These are phyloP conservation scores for Volutella citrinella DNA, from an alignment of 2,329 filamentous ascomycete species.

Conservation along the genomic window DNA sequence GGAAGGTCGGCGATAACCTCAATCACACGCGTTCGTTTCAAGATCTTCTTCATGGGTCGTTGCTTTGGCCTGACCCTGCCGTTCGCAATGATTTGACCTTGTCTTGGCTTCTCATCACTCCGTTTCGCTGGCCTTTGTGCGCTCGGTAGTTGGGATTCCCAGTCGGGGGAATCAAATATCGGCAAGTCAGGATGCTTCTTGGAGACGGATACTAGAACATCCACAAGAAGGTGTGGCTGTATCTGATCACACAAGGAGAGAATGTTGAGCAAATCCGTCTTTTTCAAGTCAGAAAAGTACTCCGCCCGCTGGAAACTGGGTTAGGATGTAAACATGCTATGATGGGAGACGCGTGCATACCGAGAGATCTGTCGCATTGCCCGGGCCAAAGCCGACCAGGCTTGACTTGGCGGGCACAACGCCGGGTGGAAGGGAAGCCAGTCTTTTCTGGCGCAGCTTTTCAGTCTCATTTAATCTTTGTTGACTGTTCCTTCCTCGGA, in stretches of 20 bases:
- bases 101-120: conserved; percentile 23
- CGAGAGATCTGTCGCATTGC: conserved; percentile 30
- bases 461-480: conserved; percentile 27
- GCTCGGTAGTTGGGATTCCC: conserved; percentile 27
- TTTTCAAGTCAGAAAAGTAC: conserved; percentile 37
- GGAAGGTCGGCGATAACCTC: conserved; percentile 24
- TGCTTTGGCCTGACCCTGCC: conserved; percentile 28
- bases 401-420: conserved; percentile 33
- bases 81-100: conserved; percentile 27
- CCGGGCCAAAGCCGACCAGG: conserved; percentile 37
- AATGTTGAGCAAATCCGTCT: conserved; percentile 38
- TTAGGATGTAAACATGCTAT: background rate
- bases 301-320: conserved; percentile 29
- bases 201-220: conserved; percentile 41
- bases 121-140: conserved; percentile 11
- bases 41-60: conserved; percentile 31
- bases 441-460: conserved; percentile 27
- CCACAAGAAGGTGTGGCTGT: conserved; percentile 38
- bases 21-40: conserved; percentile 27
- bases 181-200: conserved; percentile 41
- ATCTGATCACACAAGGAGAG: conserved; percentile 40
- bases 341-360: conserved; percentile 25
- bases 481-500: conserved; percentile 14
- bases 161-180: conserved; percentile 40
- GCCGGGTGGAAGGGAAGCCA: conserved; percentile 30